A percentile compares a stretch with the other conserved stretches of the same genome.
phyloP scores from a whole-genome alignment of 2,329 filamentous ascomycete species.

The Rachicladosporium sp. region DNA sequence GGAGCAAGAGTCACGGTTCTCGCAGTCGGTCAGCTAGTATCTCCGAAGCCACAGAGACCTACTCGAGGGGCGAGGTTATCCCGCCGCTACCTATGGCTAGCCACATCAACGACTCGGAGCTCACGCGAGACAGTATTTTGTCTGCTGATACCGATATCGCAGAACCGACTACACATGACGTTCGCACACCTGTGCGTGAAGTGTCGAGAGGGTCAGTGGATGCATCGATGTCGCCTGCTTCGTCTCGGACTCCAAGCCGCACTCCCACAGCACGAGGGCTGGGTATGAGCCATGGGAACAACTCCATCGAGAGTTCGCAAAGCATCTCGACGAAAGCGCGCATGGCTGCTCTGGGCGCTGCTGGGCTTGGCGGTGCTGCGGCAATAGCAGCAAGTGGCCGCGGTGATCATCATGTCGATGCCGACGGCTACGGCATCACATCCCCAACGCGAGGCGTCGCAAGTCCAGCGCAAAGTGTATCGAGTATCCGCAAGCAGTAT shows the following conservation, averaged over 20 bases:
- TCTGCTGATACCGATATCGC: constrained; percentile 62
- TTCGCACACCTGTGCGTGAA: constrained; percentile 47
- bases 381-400: constrained; percentile 53
- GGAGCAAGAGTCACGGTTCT: constrained; percentile 37
- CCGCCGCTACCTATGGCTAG: constrained; percentile 84
- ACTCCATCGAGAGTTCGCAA: constrained; percentile 32
- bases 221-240: constrained; percentile 43
- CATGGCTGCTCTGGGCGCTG: constrained; percentile 25
- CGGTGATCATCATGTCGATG: constrained; percentile 25
- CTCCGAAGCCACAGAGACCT: constrained; percentile 38
- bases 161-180: constrained; percentile 45
- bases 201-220: constrained; percentile 46
- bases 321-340: constrained; percentile 27
- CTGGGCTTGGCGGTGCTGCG: constrained; percentile 22
- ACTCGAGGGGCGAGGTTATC: constrained; percentile 38
- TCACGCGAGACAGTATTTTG: constrained; percentile 77
- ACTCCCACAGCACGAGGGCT: constrained; percentile 47
- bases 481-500: constrained; percentile 49
- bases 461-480: constrained; percentile 90
- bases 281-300: constrained; percentile 53
- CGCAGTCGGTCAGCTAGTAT: constrained; percentile 40
- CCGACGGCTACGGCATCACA: constrained; percentile 20
- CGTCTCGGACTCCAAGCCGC: constrained; percentile 45
- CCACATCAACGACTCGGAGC: constrained; percentile 70
- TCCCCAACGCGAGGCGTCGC: constrained; percentile 42